Conservation (phyloP, 2,329 filamentous ascomycete species). For the Aspergillus glaucus region DNA sequence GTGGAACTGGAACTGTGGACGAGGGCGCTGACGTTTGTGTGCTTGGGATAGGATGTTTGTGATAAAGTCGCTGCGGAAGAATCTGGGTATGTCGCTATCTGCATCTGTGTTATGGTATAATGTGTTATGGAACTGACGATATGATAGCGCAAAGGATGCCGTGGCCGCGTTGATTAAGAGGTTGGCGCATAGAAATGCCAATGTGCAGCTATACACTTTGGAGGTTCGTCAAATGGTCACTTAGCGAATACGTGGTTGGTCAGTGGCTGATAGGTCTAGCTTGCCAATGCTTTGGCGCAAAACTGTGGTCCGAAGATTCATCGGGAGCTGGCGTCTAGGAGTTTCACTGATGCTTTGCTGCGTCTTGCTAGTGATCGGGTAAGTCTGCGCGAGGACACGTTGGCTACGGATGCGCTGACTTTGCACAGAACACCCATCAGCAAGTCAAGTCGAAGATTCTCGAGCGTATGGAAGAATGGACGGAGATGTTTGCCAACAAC, state of each 20-base stretch:
- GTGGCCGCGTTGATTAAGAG: constrained; percentile 88
- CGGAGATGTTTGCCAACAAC: constrained; percentile 85
- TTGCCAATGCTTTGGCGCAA: constrained; percentile 84
- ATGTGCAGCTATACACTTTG: constrained; percentile 91
- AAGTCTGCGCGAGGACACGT: constrained; percentile 10
- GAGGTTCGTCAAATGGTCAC: constrained; percentile 49
- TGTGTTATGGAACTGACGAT: constrained; percentile 5
- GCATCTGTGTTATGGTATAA: not conserved
- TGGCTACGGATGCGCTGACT: constrained; percentile 1
- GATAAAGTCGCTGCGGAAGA: constrained; percentile 52
- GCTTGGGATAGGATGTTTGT: constrained; percentile 49
- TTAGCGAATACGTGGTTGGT: not conserved
- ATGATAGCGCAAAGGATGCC: constrained; percentile 64
- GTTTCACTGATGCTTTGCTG: constrained; percentile 88
- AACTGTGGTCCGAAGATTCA: constrained; percentile 85
- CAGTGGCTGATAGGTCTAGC: constrained; percentile 41
- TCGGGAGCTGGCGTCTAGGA: constrained; percentile 80
- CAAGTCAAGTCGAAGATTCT: constrained; percentile 97
- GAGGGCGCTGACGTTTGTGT: constrained; percentile 10
- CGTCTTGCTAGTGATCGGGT: constrained; percentile 81
- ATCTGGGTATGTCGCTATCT: constrained; percentile 30
- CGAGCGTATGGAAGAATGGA: constrained; percentile 94
- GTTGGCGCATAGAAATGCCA: constrained; percentile 86
- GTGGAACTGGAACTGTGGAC: not conserved
- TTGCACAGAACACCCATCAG: constrained; percentile 70